These are phyloP conservation scores for Vickermania spadyakhi DNA, from an alignment of 208 protist genomes.

Conservation along the genomic window DNA sequence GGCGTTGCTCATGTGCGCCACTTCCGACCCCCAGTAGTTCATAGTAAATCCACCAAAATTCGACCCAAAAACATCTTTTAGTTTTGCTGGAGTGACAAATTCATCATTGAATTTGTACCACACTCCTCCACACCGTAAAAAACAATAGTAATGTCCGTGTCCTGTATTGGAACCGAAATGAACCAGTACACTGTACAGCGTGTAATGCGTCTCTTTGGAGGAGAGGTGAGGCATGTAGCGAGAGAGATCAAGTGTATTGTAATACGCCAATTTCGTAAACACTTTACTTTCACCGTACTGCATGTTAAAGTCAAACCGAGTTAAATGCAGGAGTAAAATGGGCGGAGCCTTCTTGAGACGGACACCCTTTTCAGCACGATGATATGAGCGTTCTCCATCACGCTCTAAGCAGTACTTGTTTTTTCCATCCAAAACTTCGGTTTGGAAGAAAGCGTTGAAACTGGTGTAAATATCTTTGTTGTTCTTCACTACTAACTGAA, in stretches of 20 bases:
- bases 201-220: constrained; percentile 64
- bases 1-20: constrained; percentile 69
- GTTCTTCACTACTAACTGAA: constrained; percentile 87
- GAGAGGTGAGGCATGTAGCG: constrained; percentile 63
- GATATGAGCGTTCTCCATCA: constrained; percentile 65
- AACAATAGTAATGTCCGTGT: constrained; percentile 88
- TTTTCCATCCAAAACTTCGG: constrained; percentile 89
- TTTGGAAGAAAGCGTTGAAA: constrained; percentile 80
- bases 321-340: constrained; percentile 84
- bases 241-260: constrained; percentile 73
- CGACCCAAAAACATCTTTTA: constrained; percentile 77
- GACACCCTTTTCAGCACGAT: constrained; percentile 83
- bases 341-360: constrained; percentile 72
- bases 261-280: constrained; percentile 80
- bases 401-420: constrained; percentile 89
- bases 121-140: constrained; percentile 40
- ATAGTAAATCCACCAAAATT: constrained; percentile 79
- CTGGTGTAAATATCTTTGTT: constrained; percentile 79
- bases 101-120: constrained; percentile 93
- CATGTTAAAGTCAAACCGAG: constrained; percentile 88
- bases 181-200: constrained; percentile 81
- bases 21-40: constrained; percentile 84
- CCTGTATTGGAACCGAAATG: constrained; percentile 82
- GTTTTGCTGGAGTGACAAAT: constrained; percentile 56
- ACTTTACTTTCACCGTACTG: constrained; percentile 79